Evolutionary conservation across 768 basidiomycete genomes (phyloP).

Genomic region (Saitozyma podzolica): DNA sequence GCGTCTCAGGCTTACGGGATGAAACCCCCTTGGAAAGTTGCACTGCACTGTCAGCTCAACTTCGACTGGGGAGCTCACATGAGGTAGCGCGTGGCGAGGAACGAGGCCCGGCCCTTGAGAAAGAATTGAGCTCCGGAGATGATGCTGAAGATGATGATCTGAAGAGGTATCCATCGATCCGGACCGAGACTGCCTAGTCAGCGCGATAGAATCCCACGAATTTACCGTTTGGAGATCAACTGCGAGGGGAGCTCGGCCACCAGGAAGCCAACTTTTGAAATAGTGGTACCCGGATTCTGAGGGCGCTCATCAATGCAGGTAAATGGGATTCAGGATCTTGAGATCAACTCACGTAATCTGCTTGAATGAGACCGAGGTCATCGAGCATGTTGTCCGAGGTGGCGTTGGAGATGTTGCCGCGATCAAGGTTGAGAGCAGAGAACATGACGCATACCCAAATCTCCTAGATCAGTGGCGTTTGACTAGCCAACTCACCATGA

Average conservation of each 20-base stretch:
- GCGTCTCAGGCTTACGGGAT: no score
- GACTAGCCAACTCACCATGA: slow-evolving; percentile 55
- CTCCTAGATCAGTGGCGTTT: background rate
- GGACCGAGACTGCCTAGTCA: slow-evolving; percentile 59
- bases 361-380: slow-evolving; percentile 61
- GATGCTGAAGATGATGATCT: slow-evolving; percentile 58
- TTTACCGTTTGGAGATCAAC: slow-evolving; percentile 66
- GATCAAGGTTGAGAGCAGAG: slow-evolving; percentile 54
- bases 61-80: slow-evolving; percentile 10
- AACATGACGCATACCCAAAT: slow-evolving; percentile 60
- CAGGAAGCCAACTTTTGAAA: slow-evolving; percentile 57
- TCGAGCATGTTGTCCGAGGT: slow-evolving; percentile 68
- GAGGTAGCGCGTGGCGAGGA: slow-evolving; percentile 59
- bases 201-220: no score
- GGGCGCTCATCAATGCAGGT: no score
- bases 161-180: slow-evolving; percentile 57
- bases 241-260: slow-evolving; percentile 70
- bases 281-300: slow-evolving; percentile 57
- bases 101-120: slow-evolving; percentile 60
- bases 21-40: slow-evolving; percentile 63
- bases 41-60: slow-evolving; percentile 49
- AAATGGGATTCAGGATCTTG: no score
- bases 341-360: slow-evolving; percentile 39
- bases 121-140: slow-evolving; percentile 65
- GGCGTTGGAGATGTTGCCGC: slow-evolving; percentile 66